Evolutionary conservation across 768 basidiomycete genomes (phyloP), one percentile per base, ranked within the genome.

Genomic region (Pleurotus platypus): DNA sequence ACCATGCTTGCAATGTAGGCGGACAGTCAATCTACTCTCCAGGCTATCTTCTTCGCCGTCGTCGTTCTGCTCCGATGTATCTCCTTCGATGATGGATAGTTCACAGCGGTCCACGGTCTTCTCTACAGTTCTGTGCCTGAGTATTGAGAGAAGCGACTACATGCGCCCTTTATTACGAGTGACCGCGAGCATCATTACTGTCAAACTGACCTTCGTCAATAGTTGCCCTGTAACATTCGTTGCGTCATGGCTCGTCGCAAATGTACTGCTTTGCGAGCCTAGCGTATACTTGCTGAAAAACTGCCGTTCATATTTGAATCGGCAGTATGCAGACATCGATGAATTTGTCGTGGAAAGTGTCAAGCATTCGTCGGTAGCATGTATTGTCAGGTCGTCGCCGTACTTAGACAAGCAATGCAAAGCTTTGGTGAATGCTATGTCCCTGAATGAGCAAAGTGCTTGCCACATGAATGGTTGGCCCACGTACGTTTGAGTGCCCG

Each of bases 1-100:
- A 90, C 91, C 92, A 62, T 92, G 88, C 75, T 93, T 92, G 69
- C 92, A 94, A 63, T 90, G 79, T 49, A 93, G 69, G 60, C 85
- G 85, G 39, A 93, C 73, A 27, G 89, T 76, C 53, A 93, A 72
- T 63, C 79, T 86, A 64, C 85, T 88, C 68, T 92, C 89, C 5
- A 90, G 72, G 48, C 80, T 75, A 61, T 91, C 89, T 8, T 67
- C 80, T 20, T 80, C 80, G 6, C 77, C 79, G 11, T 40, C 51
- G 12, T 54, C 22, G 22, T 15, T 15, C 11, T 24, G 8, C 13
- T 12, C 15, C 39, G 13, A 22, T 24, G 16, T 9, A 18, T 42
- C 15, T 8, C n/a, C 38, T 58, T 91, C 87, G 3, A 82, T 67
- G 53, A 93, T 81, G 4, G 84, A 81, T 50, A 94, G 66, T 62